phyloP scores from a whole-genome alignment of 75 land plant species.

The Sequoia sempervirens region DNA sequence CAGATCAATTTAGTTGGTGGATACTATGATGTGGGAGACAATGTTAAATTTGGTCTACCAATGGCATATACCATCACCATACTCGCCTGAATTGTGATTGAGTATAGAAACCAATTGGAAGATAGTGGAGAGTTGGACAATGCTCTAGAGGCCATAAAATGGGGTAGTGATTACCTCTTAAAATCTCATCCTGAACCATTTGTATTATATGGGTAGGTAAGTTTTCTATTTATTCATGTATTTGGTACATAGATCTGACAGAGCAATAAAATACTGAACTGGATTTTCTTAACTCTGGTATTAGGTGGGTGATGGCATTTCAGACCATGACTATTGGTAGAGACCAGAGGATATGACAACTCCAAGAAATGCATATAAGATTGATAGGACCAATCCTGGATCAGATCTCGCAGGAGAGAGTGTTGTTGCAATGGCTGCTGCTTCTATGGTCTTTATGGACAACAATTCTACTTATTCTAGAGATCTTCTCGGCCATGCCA shows the following conservation, averaged over 20 bases:
- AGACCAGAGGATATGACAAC: constrained; percentile 96
- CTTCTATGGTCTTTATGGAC: too few relatives aligned
- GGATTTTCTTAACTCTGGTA: too few relatives aligned
- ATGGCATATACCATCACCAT: too few relatives aligned
- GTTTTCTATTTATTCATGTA: too few relatives aligned
- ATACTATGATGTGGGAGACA: too few relatives aligned
- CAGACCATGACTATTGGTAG: constrained; percentile 72
- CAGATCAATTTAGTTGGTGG: neutral
- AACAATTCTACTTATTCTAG: too few relatives aligned
- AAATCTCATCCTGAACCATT: constrained; percentile 51
- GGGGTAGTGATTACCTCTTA: constrained; percentile 43
- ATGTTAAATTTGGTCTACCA: too few relatives aligned
- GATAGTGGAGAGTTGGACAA: constrained; percentile 31
- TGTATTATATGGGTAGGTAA: constrained; percentile 48
- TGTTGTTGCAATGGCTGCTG: constrained; percentile 86
- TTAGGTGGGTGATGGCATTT: too few relatives aligned
- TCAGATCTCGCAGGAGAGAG: constrained; percentile 83
- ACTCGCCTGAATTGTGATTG: too few relatives aligned
- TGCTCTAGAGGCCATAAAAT: constrained; percentile 10
- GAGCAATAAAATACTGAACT: too few relatives aligned
- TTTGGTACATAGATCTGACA: constrained; percentile 12
- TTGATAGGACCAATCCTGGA: constrained; percentile 61
- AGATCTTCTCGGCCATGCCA: too few relatives aligned
- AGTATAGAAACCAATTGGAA: constrained; percentile 2
- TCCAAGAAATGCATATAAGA: constrained; percentile 47